phyloP scores from a whole-genome alignment of 225 moss, liverwort and hornwort species.

The Sphagnum contortum region DNA sequence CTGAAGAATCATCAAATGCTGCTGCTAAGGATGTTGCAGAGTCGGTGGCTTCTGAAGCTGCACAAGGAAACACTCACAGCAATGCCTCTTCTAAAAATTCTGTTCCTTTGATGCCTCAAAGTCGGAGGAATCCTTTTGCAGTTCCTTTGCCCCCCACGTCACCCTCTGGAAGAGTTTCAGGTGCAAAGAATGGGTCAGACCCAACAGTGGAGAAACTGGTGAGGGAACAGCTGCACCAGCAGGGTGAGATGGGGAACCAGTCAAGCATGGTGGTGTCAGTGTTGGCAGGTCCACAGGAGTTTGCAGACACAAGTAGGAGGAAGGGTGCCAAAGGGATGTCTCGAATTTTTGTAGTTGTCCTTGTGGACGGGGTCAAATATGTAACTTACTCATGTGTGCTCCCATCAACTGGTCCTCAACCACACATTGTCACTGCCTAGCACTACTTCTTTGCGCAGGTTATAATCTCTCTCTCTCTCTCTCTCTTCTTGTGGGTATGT shows the following conservation, averaged over 20 bases:
- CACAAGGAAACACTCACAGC: constrained; percentile 16
- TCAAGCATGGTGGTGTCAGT: constrained; percentile 57
- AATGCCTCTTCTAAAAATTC: constrained; percentile 10
- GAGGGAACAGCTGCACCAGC: constrained; percentile 18
- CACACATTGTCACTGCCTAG: constrained; percentile 44
- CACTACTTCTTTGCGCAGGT: not conserved
- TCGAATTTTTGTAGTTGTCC: constrained; percentile 53
- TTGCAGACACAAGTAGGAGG: constrained; percentile 8
- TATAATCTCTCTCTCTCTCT: too few relatives aligned
- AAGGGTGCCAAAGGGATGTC: constrained; percentile 20
- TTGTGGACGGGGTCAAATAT: constrained; percentile 51
- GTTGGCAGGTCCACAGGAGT: constrained; percentile 33
- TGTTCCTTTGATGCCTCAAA: constrained; percentile 13
- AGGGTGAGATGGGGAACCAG: constrained; percentile 15
- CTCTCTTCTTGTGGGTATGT: not conserved
- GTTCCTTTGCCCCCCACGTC: constrained; percentile 29
- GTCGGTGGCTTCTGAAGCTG: constrained; percentile 15
- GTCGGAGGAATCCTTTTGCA: constrained; percentile 33
- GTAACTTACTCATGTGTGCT: constrained; percentile 58
- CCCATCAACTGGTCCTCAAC: constrained; percentile 23
- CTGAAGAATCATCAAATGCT: constrained; percentile 8
- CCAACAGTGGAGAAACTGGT: constrained; percentile 24
- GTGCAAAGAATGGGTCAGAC: constrained; percentile 18
- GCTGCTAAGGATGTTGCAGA: constrained; percentile 18
- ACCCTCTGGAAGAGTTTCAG: constrained; percentile 4